phyloP scores from a whole-genome alignment of 2,329 filamentous ascomycete species.

The Sporothrix inflata region DNA sequence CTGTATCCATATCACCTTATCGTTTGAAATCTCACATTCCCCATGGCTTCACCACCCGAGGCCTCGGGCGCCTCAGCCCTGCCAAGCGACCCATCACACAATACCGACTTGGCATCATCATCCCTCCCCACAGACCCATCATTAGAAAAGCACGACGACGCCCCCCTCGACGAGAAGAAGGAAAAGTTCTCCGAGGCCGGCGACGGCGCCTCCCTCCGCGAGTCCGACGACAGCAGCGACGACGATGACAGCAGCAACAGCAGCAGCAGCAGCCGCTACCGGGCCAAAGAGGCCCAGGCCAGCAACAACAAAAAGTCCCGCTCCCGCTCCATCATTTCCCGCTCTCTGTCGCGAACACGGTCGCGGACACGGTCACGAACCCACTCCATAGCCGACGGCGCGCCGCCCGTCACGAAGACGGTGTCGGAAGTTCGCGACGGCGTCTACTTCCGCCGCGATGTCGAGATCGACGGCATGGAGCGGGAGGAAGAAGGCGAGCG shows the following conservation, averaged over 20 bases:
- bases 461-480: conserved; percentile 40
- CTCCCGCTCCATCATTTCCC: conserved; percentile 18
- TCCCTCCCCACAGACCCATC: neutral
- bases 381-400: conserved; percentile 18
- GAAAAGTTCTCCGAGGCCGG: neutral
- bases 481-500: conserved; percentile 24
- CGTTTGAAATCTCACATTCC: neutral
- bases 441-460: conserved; percentile 44
- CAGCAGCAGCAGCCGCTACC: conserved; percentile 17
- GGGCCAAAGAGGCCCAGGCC: neutral
- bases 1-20: neutral
- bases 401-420: conserved; percentile 39
- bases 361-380: conserved; percentile 17
- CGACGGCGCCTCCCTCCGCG: neutral
- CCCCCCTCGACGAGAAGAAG: neutral
- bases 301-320: neutral
- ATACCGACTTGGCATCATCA: neutral
- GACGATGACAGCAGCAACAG: conserved; percentile 12
- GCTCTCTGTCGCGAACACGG: conserved; percentile 25
- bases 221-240: conserved; percentile 7
- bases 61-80: conserved; percentile 1
- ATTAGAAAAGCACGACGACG: neutral
- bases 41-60: conserved; percentile 17
- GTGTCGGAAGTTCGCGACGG: conserved; percentile 48
- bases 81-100: neutral